phyloP scores from a whole-genome alignment of 306 rosid genomes.

The Ceratonia siliqua region DNA sequence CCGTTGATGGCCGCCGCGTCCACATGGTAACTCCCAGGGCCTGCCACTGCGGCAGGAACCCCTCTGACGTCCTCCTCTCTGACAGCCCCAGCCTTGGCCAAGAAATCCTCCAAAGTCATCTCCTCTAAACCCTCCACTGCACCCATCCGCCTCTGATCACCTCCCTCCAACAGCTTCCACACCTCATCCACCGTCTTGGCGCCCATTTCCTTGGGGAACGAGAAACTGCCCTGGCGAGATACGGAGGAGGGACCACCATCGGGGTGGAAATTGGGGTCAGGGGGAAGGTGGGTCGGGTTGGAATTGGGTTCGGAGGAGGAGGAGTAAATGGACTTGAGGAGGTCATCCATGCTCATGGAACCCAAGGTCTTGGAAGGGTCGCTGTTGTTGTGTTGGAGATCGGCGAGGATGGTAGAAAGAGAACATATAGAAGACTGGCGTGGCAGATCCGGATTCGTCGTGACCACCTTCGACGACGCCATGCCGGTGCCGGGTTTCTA shows the following conservation, averaged over 20 bases:
- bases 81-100: slow-evolving; percentile 58
- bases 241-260: background rate
- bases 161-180: slow-evolving; percentile 60
- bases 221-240: slow-evolving; percentile 22
- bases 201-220: slow-evolving; percentile 23
- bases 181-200: slow-evolving; percentile 53
- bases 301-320: slow-evolving; percentile 13
- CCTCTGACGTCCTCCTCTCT: slow-evolving; percentile 53
- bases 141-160: slow-evolving; percentile 31
- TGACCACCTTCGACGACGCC: slow-evolving; percentile 68
- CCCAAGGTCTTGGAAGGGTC: slow-evolving; percentile 34
- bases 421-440: slow-evolving; percentile 67
- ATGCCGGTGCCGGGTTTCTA: slow-evolving; percentile 49
- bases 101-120: slow-evolving; percentile 68
- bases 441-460: slow-evolving; percentile 70
- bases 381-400: slow-evolving; percentile 42
- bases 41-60: slow-evolving; percentile 12
- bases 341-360: slow-evolving; percentile 65
- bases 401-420: slow-evolving; percentile 57
- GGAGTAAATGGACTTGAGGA: slow-evolving; percentile 60
- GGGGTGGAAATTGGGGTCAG: slow-evolving; percentile 10
- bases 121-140: slow-evolving; percentile 35
- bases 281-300: background rate
- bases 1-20: slow-evolving; percentile 4
- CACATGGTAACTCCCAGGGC: slow-evolving; percentile 33